These are phyloP conservation scores for Lupinus albus DNA, from an alignment of 306 rosid species.

Conservation along the genomic window DNA sequence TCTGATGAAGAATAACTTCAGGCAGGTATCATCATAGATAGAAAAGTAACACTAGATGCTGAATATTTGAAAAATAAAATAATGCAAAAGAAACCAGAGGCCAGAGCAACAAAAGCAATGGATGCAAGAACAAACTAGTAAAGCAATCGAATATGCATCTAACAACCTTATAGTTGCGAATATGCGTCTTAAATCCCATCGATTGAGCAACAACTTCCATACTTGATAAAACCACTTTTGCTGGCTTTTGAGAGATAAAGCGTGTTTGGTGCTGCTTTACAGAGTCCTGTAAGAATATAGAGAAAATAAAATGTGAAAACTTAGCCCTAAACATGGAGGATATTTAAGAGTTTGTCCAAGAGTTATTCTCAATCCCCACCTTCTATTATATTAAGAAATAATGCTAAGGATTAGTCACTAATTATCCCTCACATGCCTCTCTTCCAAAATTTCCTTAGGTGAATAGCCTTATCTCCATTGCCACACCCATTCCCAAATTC, in stretches of 20 bases:
- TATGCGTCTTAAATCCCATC: slow-evolving; percentile 91
- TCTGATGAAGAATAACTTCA: slow-evolving; percentile 20
- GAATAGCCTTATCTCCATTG: too few species aligned
- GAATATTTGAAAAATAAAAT: slow-evolving; percentile 5
- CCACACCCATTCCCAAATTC: too few species aligned
- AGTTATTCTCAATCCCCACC: too few species aligned
- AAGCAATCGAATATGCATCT: slow-evolving; percentile 17
- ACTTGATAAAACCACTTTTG: slow-evolving; percentile 77
- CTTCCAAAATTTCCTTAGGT: too few species aligned
- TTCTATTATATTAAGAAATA: too few species aligned
- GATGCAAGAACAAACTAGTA: slow-evolving; percentile 17
- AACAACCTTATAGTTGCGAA: slow-evolving; percentile 80
- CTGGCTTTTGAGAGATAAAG: slow-evolving; percentile 86
- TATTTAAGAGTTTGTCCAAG: not conserved
- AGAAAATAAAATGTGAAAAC: slow-evolving; percentile 3
- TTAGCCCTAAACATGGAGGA: slow-evolving; percentile 22
- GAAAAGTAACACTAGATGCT: slow-evolving; percentile 11
- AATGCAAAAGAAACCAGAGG: slow-evolving; percentile 11
- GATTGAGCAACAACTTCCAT: slow-evolving; percentile 96
- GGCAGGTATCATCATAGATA: not conserved
- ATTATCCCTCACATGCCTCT: too few species aligned
- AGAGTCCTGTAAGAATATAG: slow-evolving; percentile 56
- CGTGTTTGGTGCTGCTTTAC: slow-evolving; percentile 70
- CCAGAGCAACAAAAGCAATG: slow-evolving; percentile 8
- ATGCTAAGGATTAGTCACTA: too few species aligned